Evolutionary conservation across 2,329 filamentous ascomycete species (phyloP), one percentile per base, ranked within the genome.

Genomic region (Geoglossum cookeanum): DNA sequence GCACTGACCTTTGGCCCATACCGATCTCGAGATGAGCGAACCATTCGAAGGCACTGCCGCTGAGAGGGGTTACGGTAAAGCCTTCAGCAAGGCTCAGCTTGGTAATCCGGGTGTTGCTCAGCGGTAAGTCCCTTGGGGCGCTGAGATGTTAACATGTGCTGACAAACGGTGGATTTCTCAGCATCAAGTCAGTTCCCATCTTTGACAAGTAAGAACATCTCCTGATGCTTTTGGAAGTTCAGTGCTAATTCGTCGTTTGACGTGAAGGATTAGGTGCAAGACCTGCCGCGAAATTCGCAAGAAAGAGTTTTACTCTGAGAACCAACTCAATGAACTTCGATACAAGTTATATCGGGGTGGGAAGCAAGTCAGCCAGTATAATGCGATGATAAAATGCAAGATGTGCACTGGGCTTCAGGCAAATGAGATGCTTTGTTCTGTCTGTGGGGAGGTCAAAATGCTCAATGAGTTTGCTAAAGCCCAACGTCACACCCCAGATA

Each of bases 381-480:
- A 53, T 32, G 33, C 30, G 3, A 15, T 37, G 4, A 27, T 53
- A 27, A 53, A 53, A 29, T 80, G 77, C 64, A 63, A 66, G 5
- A 42, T 57, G 0, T 80, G 78, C 59, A 67, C 69, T 37, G 71
- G 71, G 3, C 62, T 63, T 11, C 70, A 71, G 52, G 60, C 68
- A 1, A 64, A 69, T 3, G 77, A 80, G 61, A 62, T 79, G 32
- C 66, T 68, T 7, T 80, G 78, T 61, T 63, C 61, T 35, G 66
- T 71, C 42, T 80, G 78, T 62, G 64, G 69, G 22, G 63, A 69
- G 58, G 69, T 66, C 1, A 77, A 77, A 61, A 66, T 69, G 0
- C 58, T 78, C 1, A 71, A 75, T 4, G 67, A 68, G 0, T 81
- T 78, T 61, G 71, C 73, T 17, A 79, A 76, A 60, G 61, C 61